Base-by-base conservation (phyloP, 768 basidiomycete genomes). In the Kwoniella sp. region DNA sequence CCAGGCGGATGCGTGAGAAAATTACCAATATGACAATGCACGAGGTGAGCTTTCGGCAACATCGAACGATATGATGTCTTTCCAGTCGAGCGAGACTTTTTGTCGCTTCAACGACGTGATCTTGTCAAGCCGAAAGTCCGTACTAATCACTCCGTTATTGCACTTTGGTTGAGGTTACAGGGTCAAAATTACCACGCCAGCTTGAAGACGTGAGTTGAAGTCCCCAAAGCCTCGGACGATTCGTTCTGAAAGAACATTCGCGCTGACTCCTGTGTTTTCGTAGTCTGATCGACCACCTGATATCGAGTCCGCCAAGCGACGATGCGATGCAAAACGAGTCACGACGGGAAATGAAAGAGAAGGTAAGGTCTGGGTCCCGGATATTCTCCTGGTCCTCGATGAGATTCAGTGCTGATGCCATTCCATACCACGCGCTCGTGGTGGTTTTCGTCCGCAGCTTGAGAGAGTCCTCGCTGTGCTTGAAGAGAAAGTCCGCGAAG, bases 221-320 rank as follows among this genome's bases (percentile, higher is more conserved):
- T 9, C 11, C 38, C 38, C 38, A 20, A 9, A 41, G n/a, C 34
- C 23, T 53, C 56, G 54, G 55, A 29, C 25, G n/a, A 5, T 45
- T 38, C 5, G 29, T 12, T n/a, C n/a, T n/a, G n/a, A n/a, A n/a
- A n/a, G n/a, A n/a, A n/a, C n/a, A n/a, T n/a, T n/a, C n/a, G n/a
- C n/a, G n/a, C n/a, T n/a, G n/a, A n/a, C n/a, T n/a, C n/a, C n/a
- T n/a, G n/a, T n/a, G n/a, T n/a, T n/a, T n/a, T n/a, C n/a, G n/a
- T n/a, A 76, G 75, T 22, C 51, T 71, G 1, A 71, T 76, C 47
- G 65, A 71, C 37, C 71, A 76, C 52, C 63, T 66, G 38, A 71
- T 69, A 12, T 53, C 47, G 9, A 50, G 51, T 3, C 63, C 69
- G 0, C 17, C 22, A 4, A 58, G 37, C 12, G 55, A 57, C n/a